A percentile compares a stretch with the other conserved stretches of the same genome.
phyloP scores from a whole-genome alignment of 2,329 filamentous ascomycete genomes.

The Lizonia empirigonia region DNA sequence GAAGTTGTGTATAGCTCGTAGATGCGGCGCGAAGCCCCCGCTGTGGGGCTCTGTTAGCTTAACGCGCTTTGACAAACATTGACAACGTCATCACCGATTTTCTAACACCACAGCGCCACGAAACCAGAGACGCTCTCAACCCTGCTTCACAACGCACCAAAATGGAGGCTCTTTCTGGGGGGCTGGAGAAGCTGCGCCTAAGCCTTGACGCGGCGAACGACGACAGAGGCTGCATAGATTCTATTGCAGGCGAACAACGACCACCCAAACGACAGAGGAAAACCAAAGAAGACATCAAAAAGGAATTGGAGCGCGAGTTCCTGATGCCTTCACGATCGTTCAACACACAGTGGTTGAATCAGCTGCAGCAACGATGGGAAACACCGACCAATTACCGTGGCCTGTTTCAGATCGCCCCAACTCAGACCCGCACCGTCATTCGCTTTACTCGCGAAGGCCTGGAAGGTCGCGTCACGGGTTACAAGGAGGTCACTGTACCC shows the following conservation, averaged over 20 bases:
- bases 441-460: slow-evolving; percentile 90
- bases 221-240: slow-evolving; percentile 58
- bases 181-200: slow-evolving; percentile 60
- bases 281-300: slow-evolving; percentile 67
- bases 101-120: slow-evolving; percentile 19
- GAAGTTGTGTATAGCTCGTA: not conserved
- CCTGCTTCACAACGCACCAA: slow-evolving; percentile 11
- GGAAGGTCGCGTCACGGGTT: slow-evolving; percentile 90
- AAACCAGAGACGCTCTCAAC: slow-evolving; percentile 9
- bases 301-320: slow-evolving; percentile 75
- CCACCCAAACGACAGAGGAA: slow-evolving; percentile 60
- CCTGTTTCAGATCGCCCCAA: slow-evolving; percentile 84
- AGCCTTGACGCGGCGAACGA: slow-evolving; percentile 29
- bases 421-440: slow-evolving; percentile 92
- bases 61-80: slow-evolving; percentile 15
- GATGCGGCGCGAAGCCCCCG: slow-evolving; percentile 5
- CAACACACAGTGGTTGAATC: slow-evolving; percentile 83
- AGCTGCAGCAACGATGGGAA: slow-evolving; percentile 89
- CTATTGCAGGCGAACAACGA: slow-evolving; percentile 61
- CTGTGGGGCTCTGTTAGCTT: slow-evolving; percentile 13
- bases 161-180: slow-evolving; percentile 53
- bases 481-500: slow-evolving; percentile 91
- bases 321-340: slow-evolving; percentile 80
- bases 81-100: slow-evolving; percentile 29
- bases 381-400: slow-evolving; percentile 78